Base-by-base conservation (phyloP, 2,329 filamentous ascomycete genomes). In the Diaporthe sp. region DNA sequence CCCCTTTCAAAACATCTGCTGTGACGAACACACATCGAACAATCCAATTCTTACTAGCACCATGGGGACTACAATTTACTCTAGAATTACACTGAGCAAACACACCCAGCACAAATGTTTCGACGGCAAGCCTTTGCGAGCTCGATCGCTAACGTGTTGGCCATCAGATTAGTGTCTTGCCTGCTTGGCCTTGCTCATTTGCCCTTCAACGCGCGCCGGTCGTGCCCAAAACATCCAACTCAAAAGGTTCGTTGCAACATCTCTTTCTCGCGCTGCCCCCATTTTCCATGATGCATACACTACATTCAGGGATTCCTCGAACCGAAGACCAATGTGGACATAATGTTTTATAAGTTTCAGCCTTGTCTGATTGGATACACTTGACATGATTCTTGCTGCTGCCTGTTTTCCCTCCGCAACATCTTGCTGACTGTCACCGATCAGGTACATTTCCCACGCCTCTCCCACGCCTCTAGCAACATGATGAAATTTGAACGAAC, bases 401-500 rank as follows among this genome's bases (percentile, higher is more conserved):
- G 79, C 34, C 60, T 57, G 61, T 34, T 42, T 25, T 31, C 34
- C 31, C 57, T 15, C 80, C 81, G 82, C 85, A 85, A 88, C 84
- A 77, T 74, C 75, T 71, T 76, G 76, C 79, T 79, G 77, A 80
- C 81, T 25, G 31, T 74, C 28, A 28, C 44, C 37, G 13, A 39
- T 34, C 80, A 90, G 88, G 87, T 89, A 89, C 82, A 78, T 73
- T 75, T 77, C 81, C 61, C 58, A 71, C 67, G 31, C 58, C 77
- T 81, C 42, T 47, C 53, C 44, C 72, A 72, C 75, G 77, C 63
- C 60, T 28, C 37, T 31, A 53, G 85, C 84, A 82, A 78, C 81
- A 88, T 92, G 90, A 92, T 86, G 90, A 92, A 85, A 85, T 84
- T 91, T 92, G 90, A 91, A 92, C 90, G 90, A 92, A 92, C 90